Conservation (phyloP, 192 early-diverging fungal genomes). For the Coemansia sp. region DNA sequence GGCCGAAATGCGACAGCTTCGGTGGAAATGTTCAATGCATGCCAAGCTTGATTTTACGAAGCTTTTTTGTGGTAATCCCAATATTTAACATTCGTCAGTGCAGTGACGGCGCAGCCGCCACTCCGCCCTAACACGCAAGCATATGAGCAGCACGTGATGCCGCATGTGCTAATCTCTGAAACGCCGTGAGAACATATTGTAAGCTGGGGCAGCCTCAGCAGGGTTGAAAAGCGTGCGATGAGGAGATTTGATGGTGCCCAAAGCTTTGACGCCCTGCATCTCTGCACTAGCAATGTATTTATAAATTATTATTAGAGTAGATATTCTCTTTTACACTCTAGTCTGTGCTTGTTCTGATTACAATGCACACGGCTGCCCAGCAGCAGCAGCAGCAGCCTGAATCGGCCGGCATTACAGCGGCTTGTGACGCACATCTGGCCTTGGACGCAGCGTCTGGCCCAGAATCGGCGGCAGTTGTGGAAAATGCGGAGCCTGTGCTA, state of each 20-base stretch:
- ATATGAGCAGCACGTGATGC: constrained; percentile 1
- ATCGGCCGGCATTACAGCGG: neutral
- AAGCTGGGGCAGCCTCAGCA: no score
- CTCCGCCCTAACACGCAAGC: no score
- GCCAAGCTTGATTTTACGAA: neutral
- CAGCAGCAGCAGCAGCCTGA: neutral
- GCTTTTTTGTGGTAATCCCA: no score
- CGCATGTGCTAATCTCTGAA: neutral
- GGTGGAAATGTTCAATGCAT: constrained; percentile 49
- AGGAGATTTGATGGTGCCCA: no score
- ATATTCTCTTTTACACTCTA: neutral
- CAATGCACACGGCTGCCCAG: neutral
- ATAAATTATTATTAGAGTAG: no score
- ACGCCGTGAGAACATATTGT: no score
- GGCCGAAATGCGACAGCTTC: constrained; percentile 40
- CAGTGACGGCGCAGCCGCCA: no score
- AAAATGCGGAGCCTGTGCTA: neutral
- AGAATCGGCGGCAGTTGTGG: constrained; percentile 8
- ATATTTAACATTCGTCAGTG: no score
- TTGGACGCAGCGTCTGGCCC: constrained; percentile 3
- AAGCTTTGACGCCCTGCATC: no score
- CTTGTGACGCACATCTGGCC: neutral
- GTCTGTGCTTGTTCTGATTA: no score
- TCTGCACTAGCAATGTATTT: neutral
- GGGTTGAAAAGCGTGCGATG: no score